Evolutionary conservation across 139 green algal species (phyloP).

Genomic region (Medakamo hakoo): DNA sequence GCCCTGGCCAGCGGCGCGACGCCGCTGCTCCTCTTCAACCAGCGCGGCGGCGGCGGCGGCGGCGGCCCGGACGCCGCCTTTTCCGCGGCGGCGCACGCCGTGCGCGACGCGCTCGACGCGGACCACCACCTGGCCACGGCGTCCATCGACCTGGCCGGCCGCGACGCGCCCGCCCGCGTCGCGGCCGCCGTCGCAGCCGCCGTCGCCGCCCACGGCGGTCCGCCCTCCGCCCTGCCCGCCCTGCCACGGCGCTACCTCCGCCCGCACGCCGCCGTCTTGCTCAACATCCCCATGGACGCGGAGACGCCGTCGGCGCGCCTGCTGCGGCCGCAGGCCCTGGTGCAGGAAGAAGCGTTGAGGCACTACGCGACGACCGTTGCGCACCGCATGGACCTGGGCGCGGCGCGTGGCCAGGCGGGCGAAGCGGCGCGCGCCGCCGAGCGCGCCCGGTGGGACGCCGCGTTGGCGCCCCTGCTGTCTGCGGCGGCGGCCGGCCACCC

Average conservation of each 20-base stretch:
- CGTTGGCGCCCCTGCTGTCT: slow-evolving; percentile 22
- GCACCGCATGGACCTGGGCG: slow-evolving; percentile 37
- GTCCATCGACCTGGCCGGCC: background rate
- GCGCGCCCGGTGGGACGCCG: slow-evolving; percentile 25
- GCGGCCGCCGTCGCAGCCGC: background rate
- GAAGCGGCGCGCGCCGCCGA: slow-evolving; percentile 17
- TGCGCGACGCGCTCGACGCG: background rate
- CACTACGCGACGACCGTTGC: slow-evolving; percentile 30
- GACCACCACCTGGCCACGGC: background rate
- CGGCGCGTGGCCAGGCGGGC: slow-evolving; percentile 20
- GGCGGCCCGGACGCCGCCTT: background rate
- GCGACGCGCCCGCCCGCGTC: background rate
- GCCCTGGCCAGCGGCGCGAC: slow-evolving; percentile 18
- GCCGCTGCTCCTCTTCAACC: slow-evolving; percentile 30
- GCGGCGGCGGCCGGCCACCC: slow-evolving; percentile 24
- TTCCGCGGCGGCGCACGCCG: background rate
- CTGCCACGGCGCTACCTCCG: background rate
- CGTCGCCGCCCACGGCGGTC: background rate
- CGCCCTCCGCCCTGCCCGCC: background rate
- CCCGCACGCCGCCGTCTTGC: slow-evolving; percentile 24
- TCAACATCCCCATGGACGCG: slow-evolving; percentile 53
- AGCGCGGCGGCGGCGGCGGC: slow-evolving; percentile 2
- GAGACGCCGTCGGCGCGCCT: slow-evolving; percentile 42
- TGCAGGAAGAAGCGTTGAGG: slow-evolving; percentile 43
- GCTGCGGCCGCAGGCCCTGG: slow-evolving; percentile 27